Evolutionary conservation across 805 yeast genomes (phyloP), one percentile per base, ranked within the genome.

Genomic region (Metschnikowia gruessii): DNA sequence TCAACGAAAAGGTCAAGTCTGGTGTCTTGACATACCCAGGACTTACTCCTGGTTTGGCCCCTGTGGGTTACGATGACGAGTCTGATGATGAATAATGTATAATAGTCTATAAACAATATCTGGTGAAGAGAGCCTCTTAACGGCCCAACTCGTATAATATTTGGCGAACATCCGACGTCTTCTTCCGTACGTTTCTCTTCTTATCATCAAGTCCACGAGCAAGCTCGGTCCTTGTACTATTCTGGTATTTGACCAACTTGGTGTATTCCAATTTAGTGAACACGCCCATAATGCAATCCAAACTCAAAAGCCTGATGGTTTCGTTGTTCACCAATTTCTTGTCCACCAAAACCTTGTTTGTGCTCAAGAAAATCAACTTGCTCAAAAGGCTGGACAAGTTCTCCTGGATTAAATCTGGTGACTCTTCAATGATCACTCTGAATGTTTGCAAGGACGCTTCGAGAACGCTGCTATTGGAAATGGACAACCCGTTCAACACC

Each of bases 21-120:
- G 81, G 80, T 17, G 56, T 61, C 31, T 64, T 75, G 51, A 63
- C 78, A 3, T 66, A 68, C 50, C 77, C 87, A 34, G 92, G 94
- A 22, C 71, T 87, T 45, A 87, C 95, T 0, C 95, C 94, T 1
- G 95, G 95, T 51, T 74, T 87, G 64, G 95, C 94, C 1, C 94
- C 94, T 28, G 90, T 87, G 19, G 91, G 82, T 30, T 70, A 46
- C 39, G 51, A 52, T 40, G 58, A 60, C 40, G 63, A 61, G 29
- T 55, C 60, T 15, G 64, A 61, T 33, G 59, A 57, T 16, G 62
- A 58, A 36, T 55, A 54, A 42, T 40, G 43, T 48, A 43, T 49
- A 40, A 40, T 42, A 48, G 38, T 53, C 53, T 53, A 54, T 56
- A 51, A 41, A 40, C 26, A 19, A 37, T 36, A 24, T 37, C 24